Conservation (phyloP, 2,329 filamentous ascomycete genomes). For the Kalmusia sp. region DNA sequence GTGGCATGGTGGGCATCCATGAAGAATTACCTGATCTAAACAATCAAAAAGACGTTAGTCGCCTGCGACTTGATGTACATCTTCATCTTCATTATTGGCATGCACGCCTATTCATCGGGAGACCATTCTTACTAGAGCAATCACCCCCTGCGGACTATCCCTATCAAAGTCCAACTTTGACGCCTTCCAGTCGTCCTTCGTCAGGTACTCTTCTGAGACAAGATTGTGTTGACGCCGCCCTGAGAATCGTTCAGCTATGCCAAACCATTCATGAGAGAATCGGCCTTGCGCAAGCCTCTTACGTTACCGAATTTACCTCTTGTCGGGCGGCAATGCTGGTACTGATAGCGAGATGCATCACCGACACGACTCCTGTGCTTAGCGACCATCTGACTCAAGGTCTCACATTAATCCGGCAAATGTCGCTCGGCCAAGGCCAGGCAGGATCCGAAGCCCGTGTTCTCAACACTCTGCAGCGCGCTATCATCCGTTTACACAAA, state of each 20-base stretch:
- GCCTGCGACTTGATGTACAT: slow-evolving; percentile 3
- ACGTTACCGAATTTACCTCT: slow-evolving; percentile 1
- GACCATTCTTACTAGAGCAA: slow-evolving; percentile 1
- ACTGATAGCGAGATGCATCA: neutral
- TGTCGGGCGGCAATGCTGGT: slow-evolving; percentile 4
- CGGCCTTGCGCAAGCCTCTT: slow-evolving; percentile 2
- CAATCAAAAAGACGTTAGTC: neutral
- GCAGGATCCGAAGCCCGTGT: neutral
- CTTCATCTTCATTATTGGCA: slow-evolving; percentile 6
- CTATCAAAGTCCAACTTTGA: too few species aligned
- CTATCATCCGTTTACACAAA: neutral
- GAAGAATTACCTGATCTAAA: neutral
- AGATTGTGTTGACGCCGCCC: neutral
- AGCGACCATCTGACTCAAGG: neutral
- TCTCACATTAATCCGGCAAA: neutral
- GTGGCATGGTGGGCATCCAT: neutral
- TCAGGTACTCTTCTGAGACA: neutral
- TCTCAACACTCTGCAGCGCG: neutral
- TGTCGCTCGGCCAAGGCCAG: neutral
- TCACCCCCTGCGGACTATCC: neutral
- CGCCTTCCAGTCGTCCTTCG: neutral
- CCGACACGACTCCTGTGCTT: neutral
- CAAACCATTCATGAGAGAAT: neutral
- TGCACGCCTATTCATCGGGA: slow-evolving; percentile 2
- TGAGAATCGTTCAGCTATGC: neutral